Conservation (phyloP, 495 filamentous ascomycete species). For the Talaromyces proteolyticus region DNA sequence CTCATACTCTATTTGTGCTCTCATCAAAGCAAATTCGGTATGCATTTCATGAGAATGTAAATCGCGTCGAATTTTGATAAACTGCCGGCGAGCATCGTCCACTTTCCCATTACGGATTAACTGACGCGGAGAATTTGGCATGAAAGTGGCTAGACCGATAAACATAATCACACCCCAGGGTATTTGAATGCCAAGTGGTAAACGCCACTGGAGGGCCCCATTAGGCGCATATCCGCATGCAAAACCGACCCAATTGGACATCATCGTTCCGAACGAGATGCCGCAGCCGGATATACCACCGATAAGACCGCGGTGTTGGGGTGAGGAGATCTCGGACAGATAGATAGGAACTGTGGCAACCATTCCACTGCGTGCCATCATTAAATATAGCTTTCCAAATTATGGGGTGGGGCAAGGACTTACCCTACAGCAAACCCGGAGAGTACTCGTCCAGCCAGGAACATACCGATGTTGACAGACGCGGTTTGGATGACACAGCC, state of each 20-base stretch:
- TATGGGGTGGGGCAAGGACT: conserved; percentile 7
- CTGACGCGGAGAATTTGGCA: conserved; percentile 54
- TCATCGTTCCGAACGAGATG: conserved; percentile 53
- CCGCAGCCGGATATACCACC: conserved; percentile 54
- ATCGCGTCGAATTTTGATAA: conserved; percentile 42
- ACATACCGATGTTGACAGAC: conserved; percentile 54
- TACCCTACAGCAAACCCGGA: conserved; percentile 52
- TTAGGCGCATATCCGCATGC: conserved; percentile 51
- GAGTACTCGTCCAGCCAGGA: conserved; percentile 48
- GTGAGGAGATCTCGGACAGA: conserved; percentile 51
- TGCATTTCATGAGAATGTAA: conserved; percentile 39
- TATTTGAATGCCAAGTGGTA: conserved; percentile 52
- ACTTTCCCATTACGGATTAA: conserved; percentile 47
- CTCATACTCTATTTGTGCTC: conserved; percentile 55
- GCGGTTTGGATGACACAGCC: conserved; percentile 51
- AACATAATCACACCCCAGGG: conserved; percentile 57
- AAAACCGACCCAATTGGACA: conserved; percentile 53
- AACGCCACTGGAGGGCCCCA: conserved; percentile 48
- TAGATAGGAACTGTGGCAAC: conserved; percentile 55
- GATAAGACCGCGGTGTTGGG: conserved; percentile 47
- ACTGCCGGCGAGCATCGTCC: conserved; percentile 44
- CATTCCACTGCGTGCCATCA: conserved; percentile 28
- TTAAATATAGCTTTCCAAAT: background rate
- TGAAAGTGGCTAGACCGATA: conserved; percentile 47
- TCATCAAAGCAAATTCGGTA: conserved; percentile 50